Conservation (phyloP, 2,329 filamentous ascomycete genomes). For the Arthrocladium fulminans region DNA sequence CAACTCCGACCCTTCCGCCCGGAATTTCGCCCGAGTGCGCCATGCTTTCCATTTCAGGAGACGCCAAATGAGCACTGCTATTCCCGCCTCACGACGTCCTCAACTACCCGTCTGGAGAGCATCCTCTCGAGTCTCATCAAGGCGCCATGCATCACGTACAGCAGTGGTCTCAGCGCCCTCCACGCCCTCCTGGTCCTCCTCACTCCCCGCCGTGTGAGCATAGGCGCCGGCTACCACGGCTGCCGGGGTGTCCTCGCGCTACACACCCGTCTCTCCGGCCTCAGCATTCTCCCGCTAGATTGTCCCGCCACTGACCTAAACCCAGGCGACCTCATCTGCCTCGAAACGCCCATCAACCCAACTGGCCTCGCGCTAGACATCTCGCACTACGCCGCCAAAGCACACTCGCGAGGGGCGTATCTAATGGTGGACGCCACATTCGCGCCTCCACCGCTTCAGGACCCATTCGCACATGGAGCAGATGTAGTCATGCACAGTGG, state of each 20-base stretch:
- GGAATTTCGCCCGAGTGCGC: conserved; percentile 27
- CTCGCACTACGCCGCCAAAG: conserved; percentile 59
- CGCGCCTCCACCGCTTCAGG: conserved; percentile 77
- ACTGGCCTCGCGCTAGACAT: conserved; percentile 73
- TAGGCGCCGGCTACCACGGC: conserved; percentile 83
- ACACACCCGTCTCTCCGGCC: conserved; percentile 64
- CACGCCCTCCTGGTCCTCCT: conserved; percentile 77
- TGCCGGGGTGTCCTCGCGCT: conserved; percentile 77
- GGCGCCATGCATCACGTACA: conserved; percentile 65
- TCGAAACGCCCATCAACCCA: conserved; percentile 92
- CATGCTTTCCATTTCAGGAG: conserved; percentile 12
- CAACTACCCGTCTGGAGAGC: conserved; percentile 74
- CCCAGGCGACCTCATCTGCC: conserved; percentile 73
- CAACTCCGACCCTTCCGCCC: conserved; percentile 47
- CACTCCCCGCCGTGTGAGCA: conserved; percentile 73
- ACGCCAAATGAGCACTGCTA: conserved; percentile 56
- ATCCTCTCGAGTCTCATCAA: conserved; percentile 66
- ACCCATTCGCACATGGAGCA: conserved; percentile 72
- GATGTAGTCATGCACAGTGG: conserved; percentile 88
- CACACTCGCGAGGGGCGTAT: conserved; percentile 62
- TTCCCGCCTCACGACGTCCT: conserved; percentile 70
- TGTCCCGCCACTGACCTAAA: conserved; percentile 58
- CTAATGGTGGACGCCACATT: conserved; percentile 88
- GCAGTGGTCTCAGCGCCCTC: conserved; percentile 78
- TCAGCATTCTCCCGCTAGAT: conserved; percentile 63